Evolutionary conservation across 768 basidiomycete genomes (phyloP), one percentile per base, ranked within the genome.

Genomic region (Chiua virens): DNA sequence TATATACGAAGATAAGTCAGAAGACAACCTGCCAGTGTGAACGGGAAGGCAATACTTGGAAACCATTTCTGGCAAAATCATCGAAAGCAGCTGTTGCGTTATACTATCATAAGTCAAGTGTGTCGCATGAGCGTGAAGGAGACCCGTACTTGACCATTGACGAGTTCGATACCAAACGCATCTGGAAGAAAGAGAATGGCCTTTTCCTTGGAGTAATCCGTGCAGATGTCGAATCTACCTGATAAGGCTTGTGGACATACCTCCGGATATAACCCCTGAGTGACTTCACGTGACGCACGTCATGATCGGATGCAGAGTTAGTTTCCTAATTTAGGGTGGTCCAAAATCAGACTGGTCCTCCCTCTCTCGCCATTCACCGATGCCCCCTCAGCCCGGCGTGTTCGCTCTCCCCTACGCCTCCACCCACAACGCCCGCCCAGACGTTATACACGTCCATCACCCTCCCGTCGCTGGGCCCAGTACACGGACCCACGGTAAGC

Each of bases 361-460:
- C 23, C 36, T 39, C 44, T 46, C 41, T 32, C 22, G 11, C 36
- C 44, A 11, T 30, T 15, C 23, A 38, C 17, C 48, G 60, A 86
- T 86, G 82, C 85, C 85, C 43, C 86, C 86, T 40, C 84, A 86
- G 54, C 82, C 80, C 56, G 86, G 86, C 47, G 72, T 87, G 54
- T 88, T 88, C 61, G 73, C 83, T 4, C 66, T 87, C 15, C 79
- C 83, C 15, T 81, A 81, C 63, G 71, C 77, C 27, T 73, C 79
- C 44, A 73, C 70, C 14, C 76, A 74, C 65, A 74, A 76, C 63
- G 65, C 73, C 37, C 71, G 73, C 44, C 65, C 68, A 36, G 69
- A 70, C 49, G 57, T 67, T 25, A 51, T 70, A n/a, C 68, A 73
- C 49, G 68, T 71, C 35, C 77, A 74, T 53, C 74, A 71, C 55